These are phyloP conservation scores for Adiantum capillusveneris DNA, from an alignment of 75 land plant genomes.

Conservation along the genomic window DNA sequence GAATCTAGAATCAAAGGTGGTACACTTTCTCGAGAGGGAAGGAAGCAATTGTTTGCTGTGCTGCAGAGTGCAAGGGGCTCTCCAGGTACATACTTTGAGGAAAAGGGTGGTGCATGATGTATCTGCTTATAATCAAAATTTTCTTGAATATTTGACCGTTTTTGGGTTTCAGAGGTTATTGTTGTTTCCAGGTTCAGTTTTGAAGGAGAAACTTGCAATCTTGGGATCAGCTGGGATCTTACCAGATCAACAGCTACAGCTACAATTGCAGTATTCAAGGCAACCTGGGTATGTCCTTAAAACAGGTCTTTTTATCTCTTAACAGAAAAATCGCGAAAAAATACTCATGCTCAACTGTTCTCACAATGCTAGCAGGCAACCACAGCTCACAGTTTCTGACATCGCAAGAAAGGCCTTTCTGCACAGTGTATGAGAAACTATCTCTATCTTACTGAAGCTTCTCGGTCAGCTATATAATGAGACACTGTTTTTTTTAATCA, in stretches of 20 bases:
- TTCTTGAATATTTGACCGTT: neutral
- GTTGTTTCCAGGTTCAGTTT: conserved; percentile 58
- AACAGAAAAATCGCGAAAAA: too few species aligned
- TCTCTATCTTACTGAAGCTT: too few species aligned
- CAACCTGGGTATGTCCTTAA: conserved; percentile 17
- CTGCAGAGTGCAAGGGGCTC: conserved; percentile 98
- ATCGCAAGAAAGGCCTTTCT: conserved; percentile 98
- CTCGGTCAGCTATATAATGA: too few species aligned
- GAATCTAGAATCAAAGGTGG: conserved; percentile 55
- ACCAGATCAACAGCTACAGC: conserved; percentile 89
- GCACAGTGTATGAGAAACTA: conserved; percentile 54
- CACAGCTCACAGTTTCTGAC: conserved; percentile 84
- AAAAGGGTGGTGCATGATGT: neutral
- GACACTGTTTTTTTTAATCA: too few species aligned
- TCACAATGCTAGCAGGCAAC: conserved; percentile 46
- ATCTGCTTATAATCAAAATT: too few species aligned
- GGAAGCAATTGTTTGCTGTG: conserved; percentile 93
- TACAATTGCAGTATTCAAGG: conserved; percentile 72
- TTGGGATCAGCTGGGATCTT: conserved; percentile 89
- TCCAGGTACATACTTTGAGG: conserved; percentile 46
- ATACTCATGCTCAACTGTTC: too few species aligned
- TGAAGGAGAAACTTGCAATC: conserved; percentile 85
- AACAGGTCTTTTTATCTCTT: neutral
- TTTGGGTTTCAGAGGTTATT: neutral
- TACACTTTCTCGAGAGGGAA: conserved; percentile 76